Base-by-base conservation (phyloP, 2,329 filamentous ascomycete species). In the Dactylellina leptospora region DNA sequence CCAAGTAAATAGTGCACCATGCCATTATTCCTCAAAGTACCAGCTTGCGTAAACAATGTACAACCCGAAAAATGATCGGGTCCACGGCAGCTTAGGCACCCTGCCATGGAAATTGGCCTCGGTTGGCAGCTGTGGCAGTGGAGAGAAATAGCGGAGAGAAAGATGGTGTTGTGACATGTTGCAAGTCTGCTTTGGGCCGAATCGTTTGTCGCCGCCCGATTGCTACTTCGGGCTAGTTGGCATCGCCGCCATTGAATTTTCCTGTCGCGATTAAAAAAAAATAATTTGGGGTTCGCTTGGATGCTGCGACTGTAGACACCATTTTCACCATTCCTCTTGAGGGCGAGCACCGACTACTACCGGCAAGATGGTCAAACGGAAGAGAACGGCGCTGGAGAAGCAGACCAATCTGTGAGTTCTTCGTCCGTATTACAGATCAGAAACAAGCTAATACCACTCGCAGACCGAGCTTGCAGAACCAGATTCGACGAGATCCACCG, bases 401-500 rank as follows among this genome's bases (percentile, higher is more conserved):
- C 72, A 76, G 48, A 74, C 74, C 38, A 77, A 76, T 66, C 55
- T 77, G 75, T 77, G 71, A 18, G 40, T 10, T 20, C 20, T 18
- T 10, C 5, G 36, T 44, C 30, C 20, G 45, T 40, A 45, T 28
- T 30, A 38, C 53, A 23, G 18, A 36, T 38, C 44, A 27, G 33
- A 47, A 63, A 59, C 38, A 28, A 54, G 44, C 50, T 18, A 25
- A 64, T 62, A 51, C 48, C 22, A 36, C 45, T 40, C 11, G 25
- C 33, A 76, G 76, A 55, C 76, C 76, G 38, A 75, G 76, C 74
- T 64, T 77, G 28, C 76, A 77, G 61, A 77, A 77, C 59, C 74
- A 76, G 36, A 77, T 77, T 58, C 74, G 76, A 40, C 75, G 76
- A 36, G 76, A 77, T 55, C 76, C 76, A 60, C 74, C 75, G 16